These are phyloP conservation scores for Tricholomella constricta DNA, from an alignment of 768 basidiomycete genomes.

Conservation along the genomic window DNA sequence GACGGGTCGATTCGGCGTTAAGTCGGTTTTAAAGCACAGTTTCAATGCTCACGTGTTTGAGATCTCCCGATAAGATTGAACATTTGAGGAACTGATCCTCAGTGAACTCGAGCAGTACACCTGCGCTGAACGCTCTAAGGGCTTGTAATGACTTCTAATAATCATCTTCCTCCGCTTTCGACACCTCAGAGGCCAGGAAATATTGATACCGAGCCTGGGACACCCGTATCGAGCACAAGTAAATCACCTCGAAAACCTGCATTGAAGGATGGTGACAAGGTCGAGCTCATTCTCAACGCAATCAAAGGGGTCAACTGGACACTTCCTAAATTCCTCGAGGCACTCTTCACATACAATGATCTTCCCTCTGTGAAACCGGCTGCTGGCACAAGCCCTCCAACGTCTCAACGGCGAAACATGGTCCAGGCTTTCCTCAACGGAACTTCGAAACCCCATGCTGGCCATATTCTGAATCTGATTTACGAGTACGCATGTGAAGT, in stretches of 20 bases:
- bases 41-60: too few species aligned
- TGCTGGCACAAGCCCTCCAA: not conserved
- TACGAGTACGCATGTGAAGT: not conserved
- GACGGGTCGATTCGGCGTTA: too few species aligned
- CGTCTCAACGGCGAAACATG: not conserved
- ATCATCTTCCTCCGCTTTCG: too few species aligned
- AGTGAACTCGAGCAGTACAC: too few species aligned
- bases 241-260: not conserved
- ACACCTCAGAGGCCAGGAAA: too few species aligned
- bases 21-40: too few species aligned
- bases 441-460: constrained; percentile 1
- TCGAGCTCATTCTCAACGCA: not conserved
- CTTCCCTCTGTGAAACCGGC: not conserved
- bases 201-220: too few species aligned
- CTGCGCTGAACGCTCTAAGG: too few species aligned
- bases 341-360: not conserved
- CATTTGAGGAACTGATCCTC: too few species aligned
- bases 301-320: not conserved
- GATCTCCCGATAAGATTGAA: too few species aligned
- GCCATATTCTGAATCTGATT: not conserved
- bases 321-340: not conserved
- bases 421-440: not conserved
- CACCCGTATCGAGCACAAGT: too few species aligned
- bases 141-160: too few species aligned
- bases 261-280: not conserved